phyloP scores from a whole-genome alignment of 2,329 filamentous ascomycete species.

The Trichoderma polysporum region DNA sequence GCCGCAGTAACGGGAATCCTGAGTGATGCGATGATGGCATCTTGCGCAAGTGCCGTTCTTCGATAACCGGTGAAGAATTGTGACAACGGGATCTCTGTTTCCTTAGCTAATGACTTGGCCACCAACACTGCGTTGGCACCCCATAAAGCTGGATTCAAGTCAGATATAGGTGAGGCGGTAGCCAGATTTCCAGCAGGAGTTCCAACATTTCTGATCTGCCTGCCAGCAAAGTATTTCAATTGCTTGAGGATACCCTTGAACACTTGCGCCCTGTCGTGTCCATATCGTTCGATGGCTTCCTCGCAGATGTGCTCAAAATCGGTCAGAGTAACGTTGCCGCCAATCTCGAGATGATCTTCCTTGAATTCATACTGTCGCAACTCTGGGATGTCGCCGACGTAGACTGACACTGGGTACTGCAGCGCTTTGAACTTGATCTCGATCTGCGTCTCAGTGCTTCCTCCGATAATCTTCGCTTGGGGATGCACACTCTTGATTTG shows the following conservation, averaged over 20 bases:
- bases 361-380: conserved; percentile 77
- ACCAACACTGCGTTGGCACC: conserved; percentile 80
- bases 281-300: conserved; percentile 77
- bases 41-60: conserved; percentile 73
- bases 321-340: conserved; percentile 88
- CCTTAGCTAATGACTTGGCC: conserved; percentile 71
- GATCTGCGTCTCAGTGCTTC: conserved; percentile 96
- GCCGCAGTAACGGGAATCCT: conserved; percentile 75
- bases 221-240: conserved; percentile 88
- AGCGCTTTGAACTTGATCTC: conserved; percentile 98
- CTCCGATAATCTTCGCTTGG: conserved; percentile 88
- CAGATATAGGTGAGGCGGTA: conserved; percentile 93
- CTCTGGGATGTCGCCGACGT: conserved; percentile 89
- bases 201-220: conserved; percentile 96
- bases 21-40: conserved; percentile 83
- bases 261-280: conserved; percentile 67
- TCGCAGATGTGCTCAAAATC: conserved; percentile 85
- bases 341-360: conserved; percentile 82
- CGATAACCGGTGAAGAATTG: conserved; percentile 93
- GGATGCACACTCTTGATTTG: conserved; percentile 88
- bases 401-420: conserved; percentile 86
- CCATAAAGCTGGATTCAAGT: conserved; percentile 91
- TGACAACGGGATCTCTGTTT: conserved; percentile 85
- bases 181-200: conserved; percentile 93
- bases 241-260: conserved; percentile 93